phyloP scores from a whole-genome alignment of 169 alveolate genomes.

The Plasmodium ovale region DNA sequence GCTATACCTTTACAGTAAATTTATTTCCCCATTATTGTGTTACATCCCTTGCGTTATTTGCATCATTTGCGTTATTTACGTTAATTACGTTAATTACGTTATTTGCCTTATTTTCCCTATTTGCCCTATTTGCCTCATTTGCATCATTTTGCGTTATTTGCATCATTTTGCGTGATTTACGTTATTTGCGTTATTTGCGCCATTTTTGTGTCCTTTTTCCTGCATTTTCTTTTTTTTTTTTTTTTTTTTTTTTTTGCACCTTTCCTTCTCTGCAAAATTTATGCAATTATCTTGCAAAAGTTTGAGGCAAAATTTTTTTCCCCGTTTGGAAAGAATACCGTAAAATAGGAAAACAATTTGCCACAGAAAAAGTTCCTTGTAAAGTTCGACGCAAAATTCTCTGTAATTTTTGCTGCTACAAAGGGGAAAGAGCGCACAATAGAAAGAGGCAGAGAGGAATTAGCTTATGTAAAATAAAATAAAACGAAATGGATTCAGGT shows the following conservation, averaged over 20 bases:
- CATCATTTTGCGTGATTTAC: no score
- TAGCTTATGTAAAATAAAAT: background rate
- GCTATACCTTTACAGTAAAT: background rate
- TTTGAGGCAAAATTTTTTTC: conserved; percentile 2
- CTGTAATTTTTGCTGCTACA: no score
- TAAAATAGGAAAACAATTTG: background rate
- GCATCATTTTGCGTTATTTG: no score
- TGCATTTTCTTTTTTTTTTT: background rate
- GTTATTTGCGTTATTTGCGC: conserved; percentile 9
- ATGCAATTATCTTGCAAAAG: background rate
- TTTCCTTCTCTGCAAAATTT: conserved; percentile 4
- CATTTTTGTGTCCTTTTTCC: conserved; percentile 8
- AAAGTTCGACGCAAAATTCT: no score
- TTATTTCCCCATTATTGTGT: no score
- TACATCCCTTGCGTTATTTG: no score
- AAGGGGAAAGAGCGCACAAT: background rate
- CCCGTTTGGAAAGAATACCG: conserved; percentile 1
- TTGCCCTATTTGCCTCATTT: no score
- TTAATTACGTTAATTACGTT: no score
- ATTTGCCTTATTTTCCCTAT: no score
- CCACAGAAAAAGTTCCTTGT: no score
- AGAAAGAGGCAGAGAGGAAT: background rate
- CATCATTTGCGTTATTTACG: no score
- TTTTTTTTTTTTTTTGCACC: conserved; percentile 13
- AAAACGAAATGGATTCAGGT: conserved; percentile 71